Percentiles rank a stretch among this genome's conserved stretches.
phyloP scores from a whole-genome alignment of 176 grass and related monocot species.

The Eragrostis nindensis region DNA sequence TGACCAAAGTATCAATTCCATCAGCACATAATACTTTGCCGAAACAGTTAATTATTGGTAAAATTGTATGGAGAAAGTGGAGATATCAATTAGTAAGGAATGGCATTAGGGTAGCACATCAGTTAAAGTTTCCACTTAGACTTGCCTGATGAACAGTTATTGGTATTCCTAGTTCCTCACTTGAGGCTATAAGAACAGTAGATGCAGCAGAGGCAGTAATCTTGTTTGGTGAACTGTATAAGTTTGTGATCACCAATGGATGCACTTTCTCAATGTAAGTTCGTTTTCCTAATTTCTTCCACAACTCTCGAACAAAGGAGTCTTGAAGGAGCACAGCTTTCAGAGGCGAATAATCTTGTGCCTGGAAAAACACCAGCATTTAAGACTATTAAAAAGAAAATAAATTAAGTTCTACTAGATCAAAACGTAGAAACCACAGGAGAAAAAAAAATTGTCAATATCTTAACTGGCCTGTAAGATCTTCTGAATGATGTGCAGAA shows the following conservation, averaged over 20 bases:
- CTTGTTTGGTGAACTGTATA: conserved; percentile 81
- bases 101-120: background rate
- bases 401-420: conserved; percentile 17
- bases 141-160: conserved; percentile 92
- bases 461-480: conserved; percentile 97
- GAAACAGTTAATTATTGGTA: conserved; percentile 83
- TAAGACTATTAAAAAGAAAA: conserved; percentile 41
- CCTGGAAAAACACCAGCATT: conserved; percentile 56
- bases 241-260: conserved; percentile 76
- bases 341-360: conserved; percentile 77
- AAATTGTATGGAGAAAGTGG: conserved; percentile 69
- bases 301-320: conserved; percentile 86
- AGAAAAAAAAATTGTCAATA: conserved; percentile 42
- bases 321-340: conserved; percentile 93
- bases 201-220: conserved; percentile 71
- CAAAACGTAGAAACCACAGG: conserved; percentile 32
- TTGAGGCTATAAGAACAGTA: conserved; percentile 88
- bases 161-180: conserved; percentile 93
- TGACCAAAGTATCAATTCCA: conserved; percentile 88
- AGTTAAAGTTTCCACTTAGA: conserved; percentile 24
- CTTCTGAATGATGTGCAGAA: conserved; percentile 89
- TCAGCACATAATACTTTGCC: conserved; percentile 90
- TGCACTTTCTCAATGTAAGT: conserved; percentile 86
- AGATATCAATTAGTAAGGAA: conserved; percentile 39
- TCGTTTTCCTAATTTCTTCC: conserved; percentile 89